A percentile compares a stretch with the other conserved stretches of the same genome.
Evolutionary conservation across 2,329 filamentous ascomycete genomes (phyloP).

Genomic region (Gnomoniopsis smithogilvyi): DNA sequence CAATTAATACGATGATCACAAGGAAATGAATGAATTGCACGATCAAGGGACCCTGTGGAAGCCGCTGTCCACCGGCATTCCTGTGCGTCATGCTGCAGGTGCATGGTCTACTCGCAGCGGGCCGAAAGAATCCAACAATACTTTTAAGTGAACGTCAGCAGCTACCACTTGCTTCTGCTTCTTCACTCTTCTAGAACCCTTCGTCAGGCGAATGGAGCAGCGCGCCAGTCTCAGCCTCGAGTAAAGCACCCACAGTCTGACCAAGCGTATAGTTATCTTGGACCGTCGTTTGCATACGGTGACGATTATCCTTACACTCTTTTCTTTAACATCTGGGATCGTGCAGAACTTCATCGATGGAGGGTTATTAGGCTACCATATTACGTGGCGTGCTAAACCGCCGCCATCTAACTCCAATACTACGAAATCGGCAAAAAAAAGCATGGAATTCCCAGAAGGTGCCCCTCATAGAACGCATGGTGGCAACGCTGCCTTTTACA

Average conservation of each 20-base stretch:
- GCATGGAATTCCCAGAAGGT: conserved; percentile 1
- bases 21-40: background rate
- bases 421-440: background rate
- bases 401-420: background rate
- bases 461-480: conserved; percentile 44
- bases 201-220: background rate
- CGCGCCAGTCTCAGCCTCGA: background rate
- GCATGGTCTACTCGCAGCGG: background rate
- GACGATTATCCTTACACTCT: background rate
- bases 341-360: background rate
- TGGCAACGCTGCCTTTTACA: conserved; percentile 69
- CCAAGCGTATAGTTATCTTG: no score
- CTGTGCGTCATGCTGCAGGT: background rate
- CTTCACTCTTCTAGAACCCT: conserved; percentile 4
- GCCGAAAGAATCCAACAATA: conserved; percentile 4
- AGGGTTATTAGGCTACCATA: background rate
- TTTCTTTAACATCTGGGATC: background rate
- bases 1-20: no score
- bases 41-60: background rate
- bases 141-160: background rate
- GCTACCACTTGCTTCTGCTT: background rate
- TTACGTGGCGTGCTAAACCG: background rate
- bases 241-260: background rate
- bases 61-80: background rate
- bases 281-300: no score